Conservation (phyloP, 805 yeast genomes). For the Candida incommunis region DNA sequence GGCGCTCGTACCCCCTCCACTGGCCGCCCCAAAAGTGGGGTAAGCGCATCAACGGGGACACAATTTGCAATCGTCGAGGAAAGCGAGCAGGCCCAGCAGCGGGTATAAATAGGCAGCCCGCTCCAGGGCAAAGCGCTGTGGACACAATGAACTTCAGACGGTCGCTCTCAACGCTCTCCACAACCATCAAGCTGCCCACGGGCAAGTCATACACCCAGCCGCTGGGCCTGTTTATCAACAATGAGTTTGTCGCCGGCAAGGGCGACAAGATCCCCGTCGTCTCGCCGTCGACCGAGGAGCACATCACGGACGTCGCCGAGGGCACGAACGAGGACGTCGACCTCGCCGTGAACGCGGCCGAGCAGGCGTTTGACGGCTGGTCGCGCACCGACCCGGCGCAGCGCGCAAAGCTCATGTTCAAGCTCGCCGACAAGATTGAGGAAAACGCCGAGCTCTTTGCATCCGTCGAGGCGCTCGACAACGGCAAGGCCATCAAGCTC, state of each 20-base stretch:
- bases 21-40: no score
- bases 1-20: no score
- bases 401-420: conserved; percentile 49
- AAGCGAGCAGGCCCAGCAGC: no score
- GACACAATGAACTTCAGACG: no score
- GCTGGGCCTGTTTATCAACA: conserved; percentile 69
- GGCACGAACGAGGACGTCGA: conserved; percentile 72
- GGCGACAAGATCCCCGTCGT: conserved; percentile 47
- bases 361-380: conserved; percentile 66
- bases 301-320: conserved; percentile 53
- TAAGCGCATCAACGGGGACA: no score
- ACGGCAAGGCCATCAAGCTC: conserved; percentile 55
- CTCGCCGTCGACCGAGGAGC: conserved; percentile 65
- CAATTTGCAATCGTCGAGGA: no score
- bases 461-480: conserved; percentile 73
- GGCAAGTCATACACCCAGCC: conserved; percentile 68
- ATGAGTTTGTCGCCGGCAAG: conserved; percentile 39
- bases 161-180: conserved; percentile 8
- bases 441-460: conserved; percentile 59
- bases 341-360: conserved; percentile 75
- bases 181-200: conserved; percentile 34
- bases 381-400: conserved; percentile 47
- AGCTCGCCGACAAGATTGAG: conserved; percentile 71
- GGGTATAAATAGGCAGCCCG: no score
- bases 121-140: no score